Conservation (phyloP, 2,329 filamentous ascomycete species). For the Teratosphaeria viscida region DNA sequence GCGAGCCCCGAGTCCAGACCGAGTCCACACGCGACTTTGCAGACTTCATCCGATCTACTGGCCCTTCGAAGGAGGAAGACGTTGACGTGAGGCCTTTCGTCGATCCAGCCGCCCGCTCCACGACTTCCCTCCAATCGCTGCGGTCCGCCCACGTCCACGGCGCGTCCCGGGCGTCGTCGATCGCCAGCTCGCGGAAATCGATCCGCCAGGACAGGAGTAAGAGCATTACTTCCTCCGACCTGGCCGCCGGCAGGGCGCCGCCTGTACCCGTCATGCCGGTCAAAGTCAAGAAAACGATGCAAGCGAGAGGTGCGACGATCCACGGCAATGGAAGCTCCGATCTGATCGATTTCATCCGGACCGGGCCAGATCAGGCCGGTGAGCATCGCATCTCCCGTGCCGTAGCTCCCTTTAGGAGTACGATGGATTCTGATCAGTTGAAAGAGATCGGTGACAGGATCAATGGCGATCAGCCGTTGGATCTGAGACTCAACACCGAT, state of each 20-base stretch:
- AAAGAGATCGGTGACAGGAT: constrained; percentile 28
- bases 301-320: constrained; percentile 47
- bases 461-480: constrained; percentile 26
- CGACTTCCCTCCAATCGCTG: constrained; percentile 16
- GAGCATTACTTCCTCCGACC: background rate
- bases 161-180: constrained; percentile 15
- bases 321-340: constrained; percentile 65
- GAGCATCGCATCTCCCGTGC: constrained; percentile 65
- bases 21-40: constrained; percentile 76
- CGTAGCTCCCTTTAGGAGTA: constrained; percentile 76
- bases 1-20: constrained; percentile 60
- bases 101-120: constrained; percentile 10
- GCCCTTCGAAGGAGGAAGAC: constrained; percentile 39
- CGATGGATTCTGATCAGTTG: constrained; percentile 78
- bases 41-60: constrained; percentile 80
- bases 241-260: background rate
- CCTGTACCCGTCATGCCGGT: constrained; percentile 2
- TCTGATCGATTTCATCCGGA: constrained; percentile 88
- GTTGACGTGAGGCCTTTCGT: constrained; percentile 5
- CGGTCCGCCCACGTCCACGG: constrained; percentile 10
- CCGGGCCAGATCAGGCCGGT: constrained; percentile 54
- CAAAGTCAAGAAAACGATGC: constrained; percentile 10
- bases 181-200: background rate
- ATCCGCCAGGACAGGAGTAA: constrained; percentile 6
- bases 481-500: constrained; percentile 3